Evolutionary conservation across 805 yeast genomes (phyloP).

Genomic region (Limtongia smithiae): DNA sequence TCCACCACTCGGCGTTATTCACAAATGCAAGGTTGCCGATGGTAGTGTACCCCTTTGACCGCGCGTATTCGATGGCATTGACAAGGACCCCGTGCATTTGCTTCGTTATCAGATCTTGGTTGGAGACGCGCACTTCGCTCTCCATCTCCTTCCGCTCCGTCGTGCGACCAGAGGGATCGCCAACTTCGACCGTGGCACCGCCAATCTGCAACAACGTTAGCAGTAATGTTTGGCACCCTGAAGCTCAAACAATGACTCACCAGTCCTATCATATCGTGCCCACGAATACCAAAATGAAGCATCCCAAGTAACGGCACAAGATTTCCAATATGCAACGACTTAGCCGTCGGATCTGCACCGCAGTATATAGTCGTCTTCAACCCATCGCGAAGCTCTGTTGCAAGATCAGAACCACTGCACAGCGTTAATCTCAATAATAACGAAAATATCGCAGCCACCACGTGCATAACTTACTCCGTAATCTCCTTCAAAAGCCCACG

Average conservation of each 20-base stretch:
- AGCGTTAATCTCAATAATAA: neutral
- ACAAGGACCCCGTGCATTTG: constrained; percentile 64
- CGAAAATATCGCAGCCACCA: too few relatives aligned
- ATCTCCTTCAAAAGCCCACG: constrained; percentile 18
- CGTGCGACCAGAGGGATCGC: constrained; percentile 91
- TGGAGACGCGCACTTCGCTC: constrained; percentile 49
- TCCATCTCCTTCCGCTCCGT: constrained; percentile 67
- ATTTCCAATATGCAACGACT: constrained; percentile 86
- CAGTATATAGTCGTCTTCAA: constrained; percentile 53
- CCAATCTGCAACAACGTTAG: too few relatives aligned
- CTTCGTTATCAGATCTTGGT: constrained; percentile 53
- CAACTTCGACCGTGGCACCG: constrained; percentile 93
- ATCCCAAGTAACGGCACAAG: constrained; percentile 80
- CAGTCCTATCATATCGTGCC: constrained; percentile 72
- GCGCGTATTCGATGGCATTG: constrained; percentile 62
- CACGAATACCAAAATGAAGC: constrained; percentile 77
- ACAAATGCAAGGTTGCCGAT: constrained; percentile 45
- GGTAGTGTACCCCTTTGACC: constrained; percentile 41
- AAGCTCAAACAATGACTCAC: too few relatives aligned
- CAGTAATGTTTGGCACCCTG: too few relatives aligned
- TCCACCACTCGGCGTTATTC: constrained; percentile 87
- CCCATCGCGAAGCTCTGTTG: constrained; percentile 6
- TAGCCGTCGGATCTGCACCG: constrained; percentile 96
- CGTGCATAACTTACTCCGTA: constrained; percentile 6
- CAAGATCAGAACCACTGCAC: constrained; percentile 10